Evolutionary conservation across 1,284 basidiomycete species (phyloP), one percentile per base, ranked within the genome.

Genomic region (Thecaphora thlaspeos): DNA sequence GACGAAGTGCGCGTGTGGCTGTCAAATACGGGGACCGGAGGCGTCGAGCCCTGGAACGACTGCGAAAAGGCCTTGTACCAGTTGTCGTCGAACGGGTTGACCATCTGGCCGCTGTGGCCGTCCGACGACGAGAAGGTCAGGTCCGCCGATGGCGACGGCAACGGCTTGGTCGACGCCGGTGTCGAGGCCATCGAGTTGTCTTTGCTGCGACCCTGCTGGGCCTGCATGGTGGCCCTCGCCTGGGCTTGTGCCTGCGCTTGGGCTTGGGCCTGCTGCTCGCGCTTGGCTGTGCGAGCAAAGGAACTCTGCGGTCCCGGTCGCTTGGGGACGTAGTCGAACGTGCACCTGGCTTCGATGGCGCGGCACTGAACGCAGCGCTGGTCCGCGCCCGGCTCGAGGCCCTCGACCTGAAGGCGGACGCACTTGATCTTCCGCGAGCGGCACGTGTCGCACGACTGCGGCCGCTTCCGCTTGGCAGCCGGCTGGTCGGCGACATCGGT

Each of bases 351-450:
- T 24, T 66, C 66, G 43, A 65, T 61, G 34, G 56, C 57, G 26
- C 60, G 55, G 24, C 66, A 68, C 49, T 65, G 66, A 12, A 65
- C 55, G 48, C 66, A 68, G 10, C 59, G 50, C 22, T 40, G 52
- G 40, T 68, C 62, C 4, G 54, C 37, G 8, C 54, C 46, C 12
- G 57, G 46, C 26, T 68, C 61, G n/a, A 49, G 43, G 34, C 61
- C 56, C n/a, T 64, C 58, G 18, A 55, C 41, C n/a, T 55, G 45
- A 5, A 62, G 50, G 7, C 58, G 55, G 17, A 66, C 60, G 37
- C 66, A 68, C 30, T 61, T 65, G 57, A 68, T 66, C 62, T 68
- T 68, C 48, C 66, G 54, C 10, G 59, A 56, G 19, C 66, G 61
- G 41, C 66, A 68, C 1, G 54, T 65, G 40, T 68, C 66, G 43